phyloP scores from a whole-genome alignment of 306 rosid species.

The Begonia masoniana region DNA sequence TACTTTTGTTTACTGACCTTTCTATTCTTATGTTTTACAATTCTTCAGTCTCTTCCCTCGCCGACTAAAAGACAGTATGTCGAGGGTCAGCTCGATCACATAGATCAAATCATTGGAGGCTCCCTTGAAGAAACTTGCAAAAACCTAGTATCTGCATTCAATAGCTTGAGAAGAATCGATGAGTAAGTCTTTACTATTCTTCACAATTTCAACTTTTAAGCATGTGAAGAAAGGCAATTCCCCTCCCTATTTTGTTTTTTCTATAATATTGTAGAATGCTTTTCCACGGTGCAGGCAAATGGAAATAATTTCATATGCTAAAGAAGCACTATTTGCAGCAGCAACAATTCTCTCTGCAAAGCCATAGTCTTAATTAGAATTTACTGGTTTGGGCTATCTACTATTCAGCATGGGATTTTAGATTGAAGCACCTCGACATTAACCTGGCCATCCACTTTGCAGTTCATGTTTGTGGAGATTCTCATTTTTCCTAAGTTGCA shows the following conservation, averaged over 20 bases:
- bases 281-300: slow-evolving; percentile 29
- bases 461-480: too few relatives aligned
- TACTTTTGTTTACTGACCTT: not conserved
- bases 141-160: slow-evolving; percentile 48
- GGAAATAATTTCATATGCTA: slow-evolving; percentile 43
- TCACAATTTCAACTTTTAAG: slow-evolving; percentile 6
- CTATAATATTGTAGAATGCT: not conserved
- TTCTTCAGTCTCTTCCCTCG: slow-evolving; percentile 55
- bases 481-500: too few relatives aligned
- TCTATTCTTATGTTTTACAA: not conserved
- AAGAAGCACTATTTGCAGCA: slow-evolving; percentile 65
- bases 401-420: not conserved
- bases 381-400: not conserved
- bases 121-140: slow-evolving; percentile 39
- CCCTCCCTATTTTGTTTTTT: too few relatives aligned
- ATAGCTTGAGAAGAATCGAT: slow-evolving; percentile 35
- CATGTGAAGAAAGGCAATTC: too few relatives aligned
- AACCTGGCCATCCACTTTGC: too few relatives aligned
- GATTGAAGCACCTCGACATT: too few relatives aligned
- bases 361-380: slow-evolving; percentile 8
- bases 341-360: slow-evolving; percentile 42
- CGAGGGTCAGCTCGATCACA: slow-evolving; percentile 15
- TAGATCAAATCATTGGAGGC: slow-evolving; percentile 13
- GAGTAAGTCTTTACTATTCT: slow-evolving; percentile 35
- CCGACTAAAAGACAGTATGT: slow-evolving; percentile 16